These are phyloP conservation scores for Clarireedia monteithiana DNA, from an alignment of 2,329 filamentous ascomycete species.

Conservation along the genomic window DNA sequence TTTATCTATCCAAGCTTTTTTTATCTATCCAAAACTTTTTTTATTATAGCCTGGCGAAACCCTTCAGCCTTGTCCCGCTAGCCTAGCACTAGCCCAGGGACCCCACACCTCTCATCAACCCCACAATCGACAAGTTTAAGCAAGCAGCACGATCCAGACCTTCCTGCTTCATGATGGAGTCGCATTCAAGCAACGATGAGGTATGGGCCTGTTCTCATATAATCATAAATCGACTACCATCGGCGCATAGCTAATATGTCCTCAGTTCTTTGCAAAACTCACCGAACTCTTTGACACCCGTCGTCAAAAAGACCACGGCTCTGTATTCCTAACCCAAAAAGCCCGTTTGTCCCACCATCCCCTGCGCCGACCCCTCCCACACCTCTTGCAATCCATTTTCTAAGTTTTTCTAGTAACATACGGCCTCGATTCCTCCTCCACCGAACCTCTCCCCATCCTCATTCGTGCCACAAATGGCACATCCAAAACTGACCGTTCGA, in stretches of 20 bases:
- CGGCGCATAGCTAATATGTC: neutral
- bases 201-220: conserved; percentile 29
- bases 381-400: neutral
- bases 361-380: neutral
- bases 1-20: conserved; percentile 1
- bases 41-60: neutral
- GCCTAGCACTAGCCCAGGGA: conserved; percentile 1
- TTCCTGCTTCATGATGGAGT: conserved; percentile 30
- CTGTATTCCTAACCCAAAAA: conserved; percentile 70
- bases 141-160: conserved; percentile 27
- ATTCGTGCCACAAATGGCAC: conserved; percentile 43
- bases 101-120: conserved; percentile 13
- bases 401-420: neutral
- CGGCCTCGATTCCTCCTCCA: neutral
- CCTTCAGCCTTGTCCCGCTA: conserved; percentile 1
- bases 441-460: conserved; percentile 59
- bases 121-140: conserved; percentile 13
- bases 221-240: no score
- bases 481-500: neutral
- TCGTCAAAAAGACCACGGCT: conserved; percentile 58
- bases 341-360: conserved; percentile 43
- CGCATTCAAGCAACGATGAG: conserved; percentile 54
- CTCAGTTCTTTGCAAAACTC: conserved; percentile 56
- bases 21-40: neutral
- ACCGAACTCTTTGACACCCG: conserved; percentile 2